A percentile compares a stretch with the other conserved stretches of the same genome.
These are phyloP conservation scores for Lachancea quebecensis DNA, from an alignment of 805 yeast species.

Conservation along the genomic window DNA sequence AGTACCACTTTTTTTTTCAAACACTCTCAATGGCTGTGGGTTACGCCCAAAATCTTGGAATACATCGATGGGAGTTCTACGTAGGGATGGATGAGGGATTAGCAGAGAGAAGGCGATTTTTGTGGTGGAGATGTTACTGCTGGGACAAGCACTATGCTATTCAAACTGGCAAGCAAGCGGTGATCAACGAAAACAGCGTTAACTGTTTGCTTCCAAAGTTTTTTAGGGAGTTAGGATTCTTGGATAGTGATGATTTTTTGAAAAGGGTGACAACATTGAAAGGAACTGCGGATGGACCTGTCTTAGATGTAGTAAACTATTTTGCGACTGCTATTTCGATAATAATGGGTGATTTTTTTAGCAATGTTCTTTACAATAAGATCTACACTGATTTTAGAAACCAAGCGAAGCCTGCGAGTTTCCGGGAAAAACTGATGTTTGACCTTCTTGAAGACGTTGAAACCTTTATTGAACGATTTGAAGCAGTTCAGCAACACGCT, in stretches of 20 bases:
- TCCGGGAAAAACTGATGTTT: conserved; percentile 13
- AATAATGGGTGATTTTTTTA: conserved; percentile 12
- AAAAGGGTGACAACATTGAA: not conserved
- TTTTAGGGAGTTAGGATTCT: conserved; percentile 17
- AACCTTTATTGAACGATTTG: conserved; percentile 11
- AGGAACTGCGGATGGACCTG: not conserved
- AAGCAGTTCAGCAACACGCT: conserved; percentile 20
- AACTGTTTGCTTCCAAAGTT: conserved; percentile 23
- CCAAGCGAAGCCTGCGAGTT: conserved; percentile 17
- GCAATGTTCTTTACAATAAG: conserved; percentile 20
- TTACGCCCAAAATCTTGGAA: conserved; percentile 23
- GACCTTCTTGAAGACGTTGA: conserved; percentile 18
- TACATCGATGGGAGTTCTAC: conserved; percentile 30
- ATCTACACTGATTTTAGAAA: conserved; percentile 25
- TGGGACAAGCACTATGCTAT: conserved; percentile 17
- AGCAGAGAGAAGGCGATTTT: conserved; percentile 25
- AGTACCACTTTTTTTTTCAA: conserved; percentile 9
- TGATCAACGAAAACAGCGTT: conserved; percentile 17
- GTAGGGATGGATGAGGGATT: conserved; percentile 27
- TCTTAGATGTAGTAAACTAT: not conserved
- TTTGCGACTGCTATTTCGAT: conserved; percentile 1
- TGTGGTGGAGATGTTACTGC: conserved; percentile 28
- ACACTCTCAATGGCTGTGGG: conserved; percentile 13
- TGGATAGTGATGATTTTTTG: conserved; percentile 8
- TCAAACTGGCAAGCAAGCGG: conserved; percentile 18